Conservation (phyloP, 1,284 basidiomycete genomes). For the Mixia osmundae region DNA sequence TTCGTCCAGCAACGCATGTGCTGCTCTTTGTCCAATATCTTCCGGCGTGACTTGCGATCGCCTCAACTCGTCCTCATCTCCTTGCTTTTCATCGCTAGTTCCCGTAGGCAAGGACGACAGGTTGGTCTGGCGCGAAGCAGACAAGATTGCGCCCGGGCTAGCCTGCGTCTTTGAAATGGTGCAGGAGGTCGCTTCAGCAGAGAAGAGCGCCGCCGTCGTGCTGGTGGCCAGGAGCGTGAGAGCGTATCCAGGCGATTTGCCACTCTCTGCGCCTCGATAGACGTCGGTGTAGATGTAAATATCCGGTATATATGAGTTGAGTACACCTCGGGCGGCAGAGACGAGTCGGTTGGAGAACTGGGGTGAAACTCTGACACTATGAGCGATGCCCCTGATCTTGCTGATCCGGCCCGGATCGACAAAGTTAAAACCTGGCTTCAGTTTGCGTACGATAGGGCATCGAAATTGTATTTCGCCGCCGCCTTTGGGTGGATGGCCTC, state of each 20-base stretch:
- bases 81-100: neutral
- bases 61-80: neutral
- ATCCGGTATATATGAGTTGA: slow-evolving; percentile 93
- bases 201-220: slow-evolving; percentile 71
- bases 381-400: slow-evolving; percentile 87
- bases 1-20: slow-evolving; percentile 51
- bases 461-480: slow-evolving; percentile 82
- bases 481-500: slow-evolving; percentile 72
- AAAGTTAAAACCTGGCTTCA: slow-evolving; percentile 72
- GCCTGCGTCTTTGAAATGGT: too few species aligned
- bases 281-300: slow-evolving; percentile 97
- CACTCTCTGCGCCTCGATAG: slow-evolving; percentile 89
- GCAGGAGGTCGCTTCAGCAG: slow-evolving; percentile 65
- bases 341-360: slow-evolving; percentile 97
- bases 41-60: too few species aligned
- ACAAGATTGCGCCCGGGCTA: too few species aligned
- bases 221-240: slow-evolving; percentile 74
- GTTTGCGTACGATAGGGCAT: slow-evolving; percentile 72
- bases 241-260: slow-evolving; percentile 94
- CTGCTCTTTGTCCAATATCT: too few species aligned
- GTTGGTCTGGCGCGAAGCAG: too few species aligned
- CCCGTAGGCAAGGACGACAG: slow-evolving; percentile 31
- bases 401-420: slow-evolving; percentile 72
- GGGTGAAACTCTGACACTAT: slow-evolving; percentile 81
- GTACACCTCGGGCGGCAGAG: slow-evolving; percentile 64